A percentile compares a stretch with the other conserved stretches of the same genome.
Conservation (phyloP, 2,329 filamentous ascomycete species). For the Talaromyces funiculosus region DNA sequence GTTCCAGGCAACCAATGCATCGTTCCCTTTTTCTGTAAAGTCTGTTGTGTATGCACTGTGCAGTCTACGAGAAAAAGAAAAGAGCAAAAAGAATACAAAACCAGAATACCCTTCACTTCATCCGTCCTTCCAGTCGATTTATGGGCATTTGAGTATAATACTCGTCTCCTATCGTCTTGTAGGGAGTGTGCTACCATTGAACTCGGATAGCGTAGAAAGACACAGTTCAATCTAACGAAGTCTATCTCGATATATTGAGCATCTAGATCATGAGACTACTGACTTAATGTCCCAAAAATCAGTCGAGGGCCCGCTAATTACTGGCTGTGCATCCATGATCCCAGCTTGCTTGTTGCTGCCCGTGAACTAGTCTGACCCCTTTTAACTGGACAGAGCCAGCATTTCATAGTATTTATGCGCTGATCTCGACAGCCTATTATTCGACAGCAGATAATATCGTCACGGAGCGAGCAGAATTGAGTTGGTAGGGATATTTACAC, state of each 20-base stretch:
- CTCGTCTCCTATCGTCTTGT: background rate
- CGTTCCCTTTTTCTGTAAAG: constrained; percentile 5
- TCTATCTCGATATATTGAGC: background rate
- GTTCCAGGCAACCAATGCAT: constrained; percentile 2
- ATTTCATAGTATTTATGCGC: too few species aligned
- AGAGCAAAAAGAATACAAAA: constrained; percentile 9
- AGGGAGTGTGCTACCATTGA: background rate
- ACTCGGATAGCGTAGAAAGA: background rate
- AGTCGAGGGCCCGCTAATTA: background rate
- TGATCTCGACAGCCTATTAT: too few species aligned
- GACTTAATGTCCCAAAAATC: background rate
- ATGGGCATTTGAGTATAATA: background rate
- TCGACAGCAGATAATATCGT: background rate
- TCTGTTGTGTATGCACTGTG: constrained; percentile 4
- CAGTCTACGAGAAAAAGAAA: constrained; percentile 6
- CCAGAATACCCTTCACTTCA: constrained; percentile 1
- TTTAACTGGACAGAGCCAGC: background rate
- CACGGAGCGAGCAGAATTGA: too few species aligned
- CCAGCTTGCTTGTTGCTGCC: background rate
- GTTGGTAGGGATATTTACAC: too few species aligned
- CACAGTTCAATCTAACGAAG: background rate
- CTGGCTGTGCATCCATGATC: too few species aligned
- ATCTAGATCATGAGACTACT: background rate
- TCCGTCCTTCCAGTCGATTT: background rate
- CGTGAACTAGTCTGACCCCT: background rate